phyloP scores from a whole-genome alignment of 805 yeast genomes.

The Tetrapisispora pingtungensis region DNA sequence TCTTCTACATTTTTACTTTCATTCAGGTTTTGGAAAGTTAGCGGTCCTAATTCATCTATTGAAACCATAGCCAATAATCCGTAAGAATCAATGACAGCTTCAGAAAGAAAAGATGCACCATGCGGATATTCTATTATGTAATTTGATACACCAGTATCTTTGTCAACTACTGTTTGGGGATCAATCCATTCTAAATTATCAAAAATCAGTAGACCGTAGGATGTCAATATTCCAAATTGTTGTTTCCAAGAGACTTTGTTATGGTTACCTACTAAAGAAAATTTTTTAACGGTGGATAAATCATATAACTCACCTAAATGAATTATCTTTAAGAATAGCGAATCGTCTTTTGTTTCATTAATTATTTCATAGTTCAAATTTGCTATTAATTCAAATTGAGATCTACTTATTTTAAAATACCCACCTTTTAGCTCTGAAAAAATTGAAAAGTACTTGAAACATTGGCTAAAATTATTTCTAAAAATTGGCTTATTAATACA shows the following conservation, averaged over 20 bases:
- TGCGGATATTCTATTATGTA: slow-evolving; percentile 26
- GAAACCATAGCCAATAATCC: slow-evolving; percentile 14
- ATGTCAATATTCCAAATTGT: slow-evolving; percentile 39
- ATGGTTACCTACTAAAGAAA: slow-evolving; percentile 11
- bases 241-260: slow-evolving; percentile 33
- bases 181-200: slow-evolving; percentile 30
- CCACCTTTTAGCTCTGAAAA: slow-evolving; percentile 26
- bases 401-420: slow-evolving; percentile 25
- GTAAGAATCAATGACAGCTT: slow-evolving; percentile 8
- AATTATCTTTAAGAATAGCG: slow-evolving; percentile 20
- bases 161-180: slow-evolving; percentile 20
- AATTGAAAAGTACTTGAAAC: slow-evolving; percentile 15
- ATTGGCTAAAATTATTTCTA: slow-evolving; percentile 8
- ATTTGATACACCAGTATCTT: slow-evolving; percentile 17
- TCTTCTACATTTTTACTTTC: slow-evolving; percentile 2
- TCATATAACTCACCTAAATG: slow-evolving; percentile 33
- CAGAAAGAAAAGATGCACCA: slow-evolving; percentile 11
- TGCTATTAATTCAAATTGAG: slow-evolving; percentile 17
- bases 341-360: slow-evolving; percentile 9
- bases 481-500: slow-evolving; percentile 2
- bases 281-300: slow-evolving; percentile 7
- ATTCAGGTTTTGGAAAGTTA: slow-evolving; percentile 1
- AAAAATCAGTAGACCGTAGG: slow-evolving; percentile 40
- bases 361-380: slow-evolving; percentile 10
- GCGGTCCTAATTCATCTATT: slow-evolving; percentile 4